phyloP scores from a whole-genome alignment of 495 filamentous ascomycete species.

The Melanomma pulvis-pyrius region DNA sequence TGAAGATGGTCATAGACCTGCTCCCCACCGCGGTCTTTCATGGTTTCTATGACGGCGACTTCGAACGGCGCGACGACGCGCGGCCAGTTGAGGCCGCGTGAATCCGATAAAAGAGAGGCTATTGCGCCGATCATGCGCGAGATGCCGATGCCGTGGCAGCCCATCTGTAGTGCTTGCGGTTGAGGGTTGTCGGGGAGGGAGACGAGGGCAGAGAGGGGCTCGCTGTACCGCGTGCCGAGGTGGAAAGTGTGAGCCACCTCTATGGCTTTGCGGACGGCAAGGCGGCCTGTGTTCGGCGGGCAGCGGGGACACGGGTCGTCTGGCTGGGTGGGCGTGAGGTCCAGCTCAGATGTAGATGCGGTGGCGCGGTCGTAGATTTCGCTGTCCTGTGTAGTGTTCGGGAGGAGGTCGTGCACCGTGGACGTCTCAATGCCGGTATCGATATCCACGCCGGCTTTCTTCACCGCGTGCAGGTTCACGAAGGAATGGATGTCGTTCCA shows the following conservation, averaged over 20 bases:
- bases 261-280: conserved; percentile 72
- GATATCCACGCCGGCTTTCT: conserved; percentile 61
- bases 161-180: conserved; percentile 76
- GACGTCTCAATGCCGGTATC: conserved; percentile 68
- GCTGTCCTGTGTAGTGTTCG: conserved; percentile 11
- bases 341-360: conserved; percentile 8
- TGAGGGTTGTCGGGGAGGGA: conserved; percentile 38
- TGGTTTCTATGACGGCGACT: conserved; percentile 66
- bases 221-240: conserved; percentile 85
- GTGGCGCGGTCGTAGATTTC: conserved; percentile 16
- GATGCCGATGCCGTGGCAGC: conserved; percentile 93
- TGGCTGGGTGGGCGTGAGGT: conserved; percentile 51
- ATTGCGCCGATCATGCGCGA: conserved; percentile 88
- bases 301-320: conserved; percentile 78
- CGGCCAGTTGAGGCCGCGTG: conserved; percentile 86
- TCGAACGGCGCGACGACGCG: conserved; percentile 83
- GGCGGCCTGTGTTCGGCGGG: conserved; percentile 50
- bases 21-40: conserved; percentile 53
- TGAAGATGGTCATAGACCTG: conserved; percentile 62
- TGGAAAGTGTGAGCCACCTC: conserved; percentile 96
- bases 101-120: conserved; percentile 71
- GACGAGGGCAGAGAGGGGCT: conserved; percentile 68
- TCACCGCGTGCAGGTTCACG: conserved; percentile 72
- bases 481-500: conserved; percentile 37
- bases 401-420: conserved; percentile 9